Conservation (phyloP, 2,329 filamentous ascomycete species). For the Pleurostoma richardsiae region DNA sequence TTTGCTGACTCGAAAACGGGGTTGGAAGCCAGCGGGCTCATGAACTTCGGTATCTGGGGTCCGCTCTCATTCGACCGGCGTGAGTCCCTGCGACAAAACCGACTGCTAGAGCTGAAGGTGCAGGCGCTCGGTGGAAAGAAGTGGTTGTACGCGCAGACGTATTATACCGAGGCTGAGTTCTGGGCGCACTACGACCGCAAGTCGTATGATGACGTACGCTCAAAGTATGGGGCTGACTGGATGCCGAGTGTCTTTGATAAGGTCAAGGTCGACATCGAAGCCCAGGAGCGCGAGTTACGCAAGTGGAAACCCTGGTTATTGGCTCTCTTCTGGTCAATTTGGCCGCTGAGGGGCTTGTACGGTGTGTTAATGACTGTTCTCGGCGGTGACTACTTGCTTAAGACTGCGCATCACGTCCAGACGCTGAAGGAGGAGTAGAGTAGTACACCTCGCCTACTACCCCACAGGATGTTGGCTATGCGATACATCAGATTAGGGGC, state of each 20-base stretch:
- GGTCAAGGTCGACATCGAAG: slow-evolving; percentile 45
- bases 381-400: too few relatives aligned
- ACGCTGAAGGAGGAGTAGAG: too few relatives aligned
- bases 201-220: slow-evolving; percentile 54
- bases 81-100: slow-evolving; percentile 49
- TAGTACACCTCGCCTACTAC: too few relatives aligned
- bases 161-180: slow-evolving; percentile 64
- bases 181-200: slow-evolving; percentile 58
- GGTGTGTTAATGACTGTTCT: too few relatives aligned
- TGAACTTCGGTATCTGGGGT: slow-evolving; percentile 64
- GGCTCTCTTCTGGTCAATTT: too few relatives aligned
- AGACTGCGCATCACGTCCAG: too few relatives aligned
- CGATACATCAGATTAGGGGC: too few relatives aligned
- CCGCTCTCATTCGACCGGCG: slow-evolving; percentile 33
- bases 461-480: too few relatives aligned
- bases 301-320: slow-evolving; percentile 21
- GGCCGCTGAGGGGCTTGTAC: too few relatives aligned
- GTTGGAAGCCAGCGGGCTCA: slow-evolving; percentile 36
- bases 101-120: slow-evolving; percentile 54
- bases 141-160: slow-evolving; percentile 66
- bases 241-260: slow-evolving; percentile 65
- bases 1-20: too few relatives aligned
- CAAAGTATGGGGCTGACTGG: slow-evolving; percentile 52
- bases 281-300: slow-evolving; percentile 21
- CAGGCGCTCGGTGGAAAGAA: slow-evolving; percentile 59